Evolutionary conservation across 768 basidiomycete species (phyloP), one percentile per base, ranked within the genome.

Genomic region (Hirschioporus abietinus): DNA sequence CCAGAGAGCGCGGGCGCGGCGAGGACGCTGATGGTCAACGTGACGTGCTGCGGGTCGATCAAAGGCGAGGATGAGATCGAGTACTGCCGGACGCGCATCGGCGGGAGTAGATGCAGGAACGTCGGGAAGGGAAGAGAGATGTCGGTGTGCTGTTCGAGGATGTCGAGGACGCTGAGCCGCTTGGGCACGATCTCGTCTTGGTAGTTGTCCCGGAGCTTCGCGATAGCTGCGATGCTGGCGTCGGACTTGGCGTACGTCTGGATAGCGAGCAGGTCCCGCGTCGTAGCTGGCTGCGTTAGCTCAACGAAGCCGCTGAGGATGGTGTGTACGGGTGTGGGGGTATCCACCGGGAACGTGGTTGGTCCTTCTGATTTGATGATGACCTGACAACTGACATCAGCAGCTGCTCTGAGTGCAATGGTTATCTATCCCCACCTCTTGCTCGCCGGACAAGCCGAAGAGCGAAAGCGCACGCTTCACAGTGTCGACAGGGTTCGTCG

Each of bases 31-130:
- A 83, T 68, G 27, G 83, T 83, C 35, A 84, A 76, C n/a, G 80
- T 78, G 34, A 79, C 78, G 59, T 75, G 77, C 35, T 73, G 70
- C 7, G 82, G 74, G 66, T 81, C 76, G 77, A 79, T 78, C 8
- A 84, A 74, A 3, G 82, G 82, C 1, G 81, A 82, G 0, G 81
- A 82, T 0, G 83, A 83, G 68, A 83, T 83, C 1, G 82, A 83
- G 73, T 84, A 83, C 72, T 83, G 82, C 25, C 83, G 74, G 63
- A 82, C 75, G 42, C 81, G 80, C 79, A 83, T 83, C 1, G 81
- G 71, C 9, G 81, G 82, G 9, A 83, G 76, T 71, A 81, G 75
- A 23, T 72, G 72, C 34, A 84, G 70, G 74, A 78, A 83, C 3
- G 74, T 72, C 12, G 72, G 70, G 35, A 83, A 74, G 18, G 77